Base-by-base conservation (phyloP, 768 basidiomycete genomes). In the Lentinus tigrinus region DNA sequence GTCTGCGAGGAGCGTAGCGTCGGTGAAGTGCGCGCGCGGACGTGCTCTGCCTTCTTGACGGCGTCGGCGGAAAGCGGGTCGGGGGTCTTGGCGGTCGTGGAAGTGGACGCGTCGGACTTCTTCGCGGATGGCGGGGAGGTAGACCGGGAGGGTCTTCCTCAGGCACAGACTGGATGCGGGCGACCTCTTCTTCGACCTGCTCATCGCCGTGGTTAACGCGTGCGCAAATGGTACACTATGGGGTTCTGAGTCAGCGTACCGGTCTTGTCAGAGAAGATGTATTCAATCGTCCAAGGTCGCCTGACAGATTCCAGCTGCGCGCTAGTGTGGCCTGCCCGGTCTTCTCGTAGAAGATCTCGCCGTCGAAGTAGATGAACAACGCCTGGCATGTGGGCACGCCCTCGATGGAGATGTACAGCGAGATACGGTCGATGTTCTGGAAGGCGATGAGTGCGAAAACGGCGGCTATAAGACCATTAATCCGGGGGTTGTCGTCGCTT, bases 261-360 rank as follows among this genome's bases (percentile, higher is more conserved):
- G 0, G 96, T 99, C 75, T 99, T 99, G 77, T 99, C 96, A 6
- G 92, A 95, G 74, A 99, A 98, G 60, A 99, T 87, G 75, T 98
- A 99, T 74, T 99, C 87, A 65, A 98, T 93, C 74, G 96, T 16
- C 97, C 96, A 16, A 99, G 81, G 72, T 99, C 97, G 72, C 98
- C 97, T 7, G 96, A 93, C 62, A 99, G 70, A 68, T 95, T 98
- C 89, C 96, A 99, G 63, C 85, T 91, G 49, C 95, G 77, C 1
- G 97, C 96, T 11, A 92, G 76, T 0, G 95, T 91, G 16, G 93
- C 77, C 63, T 85, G 82, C 43, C 80, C 78, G 2, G 87, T 88
- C 77, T 90, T 91, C 66, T 83, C 78, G 71, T 97, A 88, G 60
- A 79, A 88, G 40, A 98, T 97, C 38, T 93, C 85, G 56, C 81